Evolutionary conservation across 1,139 yeast species (phyloP).

Genomic region (Blastobotrys ciferrii): DNA sequence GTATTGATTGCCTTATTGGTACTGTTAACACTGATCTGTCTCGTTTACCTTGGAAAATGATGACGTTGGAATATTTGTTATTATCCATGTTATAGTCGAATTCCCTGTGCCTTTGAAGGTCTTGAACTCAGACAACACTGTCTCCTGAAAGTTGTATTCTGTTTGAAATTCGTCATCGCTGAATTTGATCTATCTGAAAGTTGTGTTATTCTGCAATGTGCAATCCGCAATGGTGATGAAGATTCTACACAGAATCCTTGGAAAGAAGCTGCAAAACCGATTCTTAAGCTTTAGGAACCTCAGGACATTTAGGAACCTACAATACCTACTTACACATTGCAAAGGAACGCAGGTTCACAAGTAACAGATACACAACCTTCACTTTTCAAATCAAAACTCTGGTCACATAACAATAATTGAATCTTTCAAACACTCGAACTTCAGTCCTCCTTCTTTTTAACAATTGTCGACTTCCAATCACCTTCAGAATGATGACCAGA

Average conservation of each 20-base stretch:
- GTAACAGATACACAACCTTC: background rate
- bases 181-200: too few species aligned
- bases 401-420: background rate
- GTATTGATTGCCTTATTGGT: too few species aligned
- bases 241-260: background rate
- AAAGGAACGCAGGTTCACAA: background rate
- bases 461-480: background rate
- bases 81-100: too few species aligned
- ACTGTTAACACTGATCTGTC: too few species aligned
- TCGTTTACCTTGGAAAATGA: too few species aligned
- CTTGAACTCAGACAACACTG: too few species aligned
- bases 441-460: too few species aligned
- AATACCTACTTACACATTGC: background rate
- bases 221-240: background rate
- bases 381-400: background rate
- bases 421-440: background rate
- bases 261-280: background rate
- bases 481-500: background rate
- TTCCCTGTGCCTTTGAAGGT: too few species aligned
- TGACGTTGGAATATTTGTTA: too few species aligned
- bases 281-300: background rate
- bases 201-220: too few species aligned
- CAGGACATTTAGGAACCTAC: background rate
- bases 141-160: too few species aligned
- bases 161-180: too few species aligned